These are phyloP conservation scores for Aspergillus avenaceus DNA, from an alignment of 495 filamentous ascomycete species.

Conservation along the genomic window DNA sequence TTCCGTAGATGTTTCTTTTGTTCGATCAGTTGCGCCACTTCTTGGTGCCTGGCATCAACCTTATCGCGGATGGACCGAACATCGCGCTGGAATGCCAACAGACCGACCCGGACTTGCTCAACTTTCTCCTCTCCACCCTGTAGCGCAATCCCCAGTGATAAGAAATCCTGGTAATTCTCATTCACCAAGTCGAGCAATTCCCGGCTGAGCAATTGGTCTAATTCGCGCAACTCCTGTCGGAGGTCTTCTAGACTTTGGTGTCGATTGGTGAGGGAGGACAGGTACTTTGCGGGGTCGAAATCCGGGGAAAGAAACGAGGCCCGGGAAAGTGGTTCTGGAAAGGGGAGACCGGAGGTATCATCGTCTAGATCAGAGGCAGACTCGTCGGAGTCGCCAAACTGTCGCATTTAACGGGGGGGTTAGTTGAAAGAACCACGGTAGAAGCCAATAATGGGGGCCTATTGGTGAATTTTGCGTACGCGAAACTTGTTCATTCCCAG, in stretches of 20 bases:
- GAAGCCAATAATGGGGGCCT: background rate
- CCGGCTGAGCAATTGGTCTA: constrained; percentile 67
- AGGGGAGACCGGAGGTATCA: constrained; percentile 68
- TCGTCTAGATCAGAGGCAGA: constrained; percentile 54
- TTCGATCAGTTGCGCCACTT: constrained; percentile 51
- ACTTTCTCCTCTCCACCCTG: constrained; percentile 86
- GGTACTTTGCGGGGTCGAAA: constrained; percentile 79
- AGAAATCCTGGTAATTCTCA: constrained; percentile 84
- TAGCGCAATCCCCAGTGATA: constrained; percentile 75
- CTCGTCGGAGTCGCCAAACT: constrained; percentile 51
- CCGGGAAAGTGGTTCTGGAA: constrained; percentile 75
- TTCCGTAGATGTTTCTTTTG: constrained; percentile 50
- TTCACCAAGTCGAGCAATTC: constrained; percentile 94
- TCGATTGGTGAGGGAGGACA: constrained; percentile 75
- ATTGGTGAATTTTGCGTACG: constrained; percentile 21
- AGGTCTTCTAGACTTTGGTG: constrained; percentile 97
- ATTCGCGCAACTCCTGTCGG: constrained; percentile 73
- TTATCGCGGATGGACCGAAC: constrained; percentile 55
- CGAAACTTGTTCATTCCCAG: constrained; percentile 40
- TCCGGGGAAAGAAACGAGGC: constrained; percentile 69
- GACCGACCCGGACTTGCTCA: constrained; percentile 83
- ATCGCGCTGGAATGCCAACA: constrained; percentile 79
- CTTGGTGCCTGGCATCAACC: constrained; percentile 48
- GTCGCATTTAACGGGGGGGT: constrained; percentile 5
- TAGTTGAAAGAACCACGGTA: constrained; percentile 10